Evolutionary conservation across 352 stramenopile species (phyloP).

Genomic region (Albugo laibachii): DNA sequence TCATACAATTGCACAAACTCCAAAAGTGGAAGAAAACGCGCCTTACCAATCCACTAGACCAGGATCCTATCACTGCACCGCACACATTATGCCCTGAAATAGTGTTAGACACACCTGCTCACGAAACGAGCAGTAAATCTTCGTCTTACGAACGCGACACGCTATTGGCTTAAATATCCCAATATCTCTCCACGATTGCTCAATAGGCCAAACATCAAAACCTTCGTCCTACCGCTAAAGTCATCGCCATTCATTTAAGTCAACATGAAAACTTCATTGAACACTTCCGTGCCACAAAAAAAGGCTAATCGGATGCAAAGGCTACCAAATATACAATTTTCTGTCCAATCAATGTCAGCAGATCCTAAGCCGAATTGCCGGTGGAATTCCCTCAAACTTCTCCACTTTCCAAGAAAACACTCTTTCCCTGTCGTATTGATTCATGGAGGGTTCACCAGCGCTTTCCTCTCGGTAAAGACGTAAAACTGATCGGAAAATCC

Average conservation of each 20-base stretch:
- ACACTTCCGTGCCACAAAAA: constrained; percentile 27
- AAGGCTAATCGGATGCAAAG: constrained; percentile 14
- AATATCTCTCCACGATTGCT: constrained; percentile 11
- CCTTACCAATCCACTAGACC: constrained; percentile 8
- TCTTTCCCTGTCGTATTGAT: constrained; percentile 22
- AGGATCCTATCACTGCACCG: constrained; percentile 19
- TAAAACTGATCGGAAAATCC: constrained; percentile 56
- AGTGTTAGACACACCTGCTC: too few species aligned
- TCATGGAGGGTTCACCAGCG: constrained; percentile 18
- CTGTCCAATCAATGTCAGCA: constrained; percentile 36
- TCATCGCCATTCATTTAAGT: constrained; percentile 44
- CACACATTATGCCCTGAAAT: constrained; percentile 16
- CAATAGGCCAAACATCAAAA: constrained; percentile 12
- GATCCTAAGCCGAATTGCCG: constrained; percentile 53
- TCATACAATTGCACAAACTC: constrained; percentile 19
- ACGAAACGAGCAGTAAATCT: too few species aligned
- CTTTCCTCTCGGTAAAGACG: constrained; percentile 49
- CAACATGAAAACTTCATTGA: constrained; percentile 40
- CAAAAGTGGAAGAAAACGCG: constrained; percentile 14
- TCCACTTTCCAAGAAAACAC: constrained; percentile 18
- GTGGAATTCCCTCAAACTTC: constrained; percentile 40
- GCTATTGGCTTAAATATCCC: too few species aligned
- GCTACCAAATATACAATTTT: constrained; percentile 40
- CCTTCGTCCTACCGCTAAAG: constrained; percentile 32
- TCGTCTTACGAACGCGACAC: too few species aligned